Conservation (phyloP, 257 asterid genomes). For the Solanum stenotomum region DNA sequence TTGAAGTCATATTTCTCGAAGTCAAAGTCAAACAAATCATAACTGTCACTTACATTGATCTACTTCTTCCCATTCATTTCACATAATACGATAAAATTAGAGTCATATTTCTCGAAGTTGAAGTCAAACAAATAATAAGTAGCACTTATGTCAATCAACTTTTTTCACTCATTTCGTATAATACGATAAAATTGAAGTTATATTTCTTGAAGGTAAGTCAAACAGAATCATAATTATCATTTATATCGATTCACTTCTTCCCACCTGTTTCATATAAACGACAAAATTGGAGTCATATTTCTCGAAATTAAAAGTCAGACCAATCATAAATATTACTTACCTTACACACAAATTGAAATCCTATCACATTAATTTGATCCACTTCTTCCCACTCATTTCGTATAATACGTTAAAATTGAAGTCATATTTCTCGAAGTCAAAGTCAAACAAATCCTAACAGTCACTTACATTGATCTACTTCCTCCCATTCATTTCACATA, state of each 20-base stretch:
- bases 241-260: background rate
- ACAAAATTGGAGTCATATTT: background rate
- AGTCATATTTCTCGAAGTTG: background rate
- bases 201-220: background rate
- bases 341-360: background rate
- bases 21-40: background rate
- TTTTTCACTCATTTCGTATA: background rate
- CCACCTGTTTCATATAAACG: background rate
- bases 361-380: background rate
- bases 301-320: background rate
- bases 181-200: background rate
- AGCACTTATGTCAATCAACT: no score
- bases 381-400: background rate
- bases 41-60: background rate
- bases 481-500: background rate
- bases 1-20: background rate
- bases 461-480: background rate
- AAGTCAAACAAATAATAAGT: no score
- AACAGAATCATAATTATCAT: no score
- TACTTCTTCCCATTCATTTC: background rate
- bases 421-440: background rate
- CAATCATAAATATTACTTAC: background rate
- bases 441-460: background rate
- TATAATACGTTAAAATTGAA: background rate
- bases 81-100: background rate